Base-by-base conservation (phyloP, 2,329 filamentous ascomycete species). In the Colletotrichum truncatum region DNA sequence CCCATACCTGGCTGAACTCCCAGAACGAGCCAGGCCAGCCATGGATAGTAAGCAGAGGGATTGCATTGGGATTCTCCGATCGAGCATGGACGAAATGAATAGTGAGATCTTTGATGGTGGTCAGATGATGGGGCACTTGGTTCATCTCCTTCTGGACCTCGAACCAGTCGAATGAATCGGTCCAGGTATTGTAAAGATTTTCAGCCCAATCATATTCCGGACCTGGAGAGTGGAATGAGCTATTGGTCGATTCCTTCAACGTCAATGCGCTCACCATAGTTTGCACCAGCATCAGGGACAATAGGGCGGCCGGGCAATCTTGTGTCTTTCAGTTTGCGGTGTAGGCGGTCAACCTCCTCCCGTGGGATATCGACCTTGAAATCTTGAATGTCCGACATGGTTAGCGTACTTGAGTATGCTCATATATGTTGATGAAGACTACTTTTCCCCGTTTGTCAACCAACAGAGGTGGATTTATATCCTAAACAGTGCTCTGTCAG, bases 1-100 rank as follows among this genome's bases (percentile, higher is more conserved):
- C 66, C 67, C 79, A 78, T 16, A 80, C 74, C 63, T 76, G 77
- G 46, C 70, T 77, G 67, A 81, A 81, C 65, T 84, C 81, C 67
- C 78, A 77, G 58, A 82, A 82, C 1, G 75, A 78, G 4, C 80
- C 80, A 3, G 80, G 80, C 81, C 79, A 83, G 30, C 80, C 81
- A 67, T 83, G 79, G 2, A 80, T 68, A 30, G 82, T 68, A 1
- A 83, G 68, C 1, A 83, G 68, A 1, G 81, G 78, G 32, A 82
- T 78, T 0, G 78, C 78, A 18, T 70, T 26, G 2, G 58, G 36
- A 2, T 49, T 41, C 0, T 49, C 48, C 2, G 72, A 72, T 2
- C 53, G 55, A 25, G 70, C 51, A 26, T 74, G 69, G 6, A 71
- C 59, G 30, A 74, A 75, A 26, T 75, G 73, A 30, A 74, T 68